Evolutionary conservation across 495 filamentous ascomycete genomes (phyloP), one percentile per base, ranked within the genome.

Genomic region (Platismatia glauca): DNA sequence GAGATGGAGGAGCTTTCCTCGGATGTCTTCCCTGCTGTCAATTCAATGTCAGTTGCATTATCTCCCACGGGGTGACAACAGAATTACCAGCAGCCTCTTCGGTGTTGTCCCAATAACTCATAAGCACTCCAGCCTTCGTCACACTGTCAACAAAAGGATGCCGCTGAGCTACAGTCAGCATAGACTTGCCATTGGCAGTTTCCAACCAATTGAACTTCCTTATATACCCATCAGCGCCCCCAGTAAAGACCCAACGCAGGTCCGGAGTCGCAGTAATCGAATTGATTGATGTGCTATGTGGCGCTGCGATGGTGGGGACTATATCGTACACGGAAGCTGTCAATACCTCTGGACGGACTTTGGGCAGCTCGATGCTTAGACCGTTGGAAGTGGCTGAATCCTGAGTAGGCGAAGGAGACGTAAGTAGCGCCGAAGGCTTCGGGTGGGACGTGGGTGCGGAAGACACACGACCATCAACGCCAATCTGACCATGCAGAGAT

Each of bases 141-240:
- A 99, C 94, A 65, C 89, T 95, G 70, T 99, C 94, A 39, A 99
- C 94, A 67, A 97, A 99, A 0, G 95, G 94, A 75, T 99, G 94
- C 57, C 89, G 78, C 76, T 99, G 94, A 46, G 94, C 94, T 11
- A 99, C 94, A 0, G 94, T 99, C 67, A 99, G 77, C 72, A 91
- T 87, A 38, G 89, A 83, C 72, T 96, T 96, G 65, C 90, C 91
- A 72, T 99, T 99, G 64, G 91, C 91, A 12, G 94, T 96, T 20
- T 89, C 91, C 50, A 89, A 85, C 81, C 95, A 96, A 74, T 99
- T 93, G 76, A 90, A 97, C 68, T 95, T 96, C 41, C 94, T 83
- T 60, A 97, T 89, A 70, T 95, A 97, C 55, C 94, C 91, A 77
- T 99, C 94, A 8, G 88, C 86, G 0, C 94, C 94, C 38, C 93